Base-by-base conservation (phyloP, 2,329 filamentous ascomycete species). In the Paradendryphiella salina region DNA sequence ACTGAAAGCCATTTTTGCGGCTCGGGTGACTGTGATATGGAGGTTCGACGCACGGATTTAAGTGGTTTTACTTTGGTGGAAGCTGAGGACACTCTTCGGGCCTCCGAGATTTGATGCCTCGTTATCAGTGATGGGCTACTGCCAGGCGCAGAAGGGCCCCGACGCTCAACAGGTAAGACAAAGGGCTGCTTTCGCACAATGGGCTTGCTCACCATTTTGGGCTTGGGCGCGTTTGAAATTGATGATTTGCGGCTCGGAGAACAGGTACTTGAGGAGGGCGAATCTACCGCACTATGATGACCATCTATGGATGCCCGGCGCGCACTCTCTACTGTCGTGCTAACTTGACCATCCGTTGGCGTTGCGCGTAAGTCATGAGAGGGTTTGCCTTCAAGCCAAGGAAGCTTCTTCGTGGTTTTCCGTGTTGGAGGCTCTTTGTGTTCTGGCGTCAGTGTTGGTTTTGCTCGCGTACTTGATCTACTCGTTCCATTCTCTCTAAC, bases 331-430 rank as follows among this genome's bases (percentile, higher is more conserved):
- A 44, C 35, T 4, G 28, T 13, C 11, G 43, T 46, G 11, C 41
- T 52, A 7, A 31, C 26, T 3, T 40, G 46, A 3, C 38, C 41
- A 35, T 36, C 28, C n/a, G 35, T 28, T 5, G 50, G 54, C 5
- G 41, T 31, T 15, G 23, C 31, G n/a, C 20, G 14, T 17, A 46
- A 40, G 13, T 33, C 21, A 23, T 50, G 54, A 4, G 62, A 46
- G n/a, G 32, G 36, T 10, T 60, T 67, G 13, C 56, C 57, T 36
- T 68, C 65, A 6, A 72, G 59, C 69, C 69, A 72, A 13, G 68
- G 69, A 15, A 71, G 61, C 38, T 44, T 64, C 17, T 57, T 69
- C 1, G 44, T 23, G 4, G 53, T 59, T 15, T 43, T 54, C 4
- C 53, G 52, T 10, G 53, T 50, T 13, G 52, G 20, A 36, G 59